phyloP scores from a whole-genome alignment of 768 basidiomycete species.

The Phanerochaete sordida region DNA sequence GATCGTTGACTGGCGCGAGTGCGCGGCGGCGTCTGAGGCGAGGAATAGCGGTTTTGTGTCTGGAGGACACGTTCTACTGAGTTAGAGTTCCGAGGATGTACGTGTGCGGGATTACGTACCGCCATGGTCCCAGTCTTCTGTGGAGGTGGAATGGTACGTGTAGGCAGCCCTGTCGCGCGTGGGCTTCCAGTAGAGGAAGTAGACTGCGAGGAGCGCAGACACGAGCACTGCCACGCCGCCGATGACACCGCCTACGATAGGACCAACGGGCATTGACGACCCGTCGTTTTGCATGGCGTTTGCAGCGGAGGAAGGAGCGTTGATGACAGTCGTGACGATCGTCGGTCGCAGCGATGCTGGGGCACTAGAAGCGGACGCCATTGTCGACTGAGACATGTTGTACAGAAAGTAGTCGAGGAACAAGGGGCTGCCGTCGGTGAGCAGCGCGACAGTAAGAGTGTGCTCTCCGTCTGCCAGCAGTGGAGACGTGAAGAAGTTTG shows the following conservation, averaged over 20 bases:
- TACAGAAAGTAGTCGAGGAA: constrained; percentile 17
- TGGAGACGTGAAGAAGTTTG: constrained; percentile 15
- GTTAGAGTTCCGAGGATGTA: neutral
- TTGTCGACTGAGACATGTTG: neutral
- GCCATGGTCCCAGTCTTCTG: neutral
- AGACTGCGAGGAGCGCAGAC: constrained; percentile 5
- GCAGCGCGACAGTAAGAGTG: constrained; percentile 18
- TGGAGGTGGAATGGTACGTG: constrained; percentile 1
- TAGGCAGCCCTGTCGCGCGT: neutral
- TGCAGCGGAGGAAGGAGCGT: constrained; percentile 4
- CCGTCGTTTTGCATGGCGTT: neutral
- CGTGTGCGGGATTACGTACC: neutral
- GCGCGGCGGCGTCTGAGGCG: neutral
- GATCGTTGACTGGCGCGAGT: neutral
- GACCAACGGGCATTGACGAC: constrained; percentile 4
- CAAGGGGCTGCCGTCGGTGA: constrained; percentile 7
- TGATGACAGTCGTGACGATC: constrained; percentile 12
- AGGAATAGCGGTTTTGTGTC: constrained; percentile 2
- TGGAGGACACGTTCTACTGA: neutral
- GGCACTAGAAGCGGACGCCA: neutral
- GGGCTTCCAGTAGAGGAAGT: constrained; percentile 7
- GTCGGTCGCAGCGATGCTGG: constrained; percentile 1
- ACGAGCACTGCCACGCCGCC: constrained; percentile 6
- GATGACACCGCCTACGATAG: constrained; percentile 12
- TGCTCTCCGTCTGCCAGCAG: constrained; percentile 10